Conservation (phyloP, 257 asterid species). For the Nicotiana knightiana region DNA sequence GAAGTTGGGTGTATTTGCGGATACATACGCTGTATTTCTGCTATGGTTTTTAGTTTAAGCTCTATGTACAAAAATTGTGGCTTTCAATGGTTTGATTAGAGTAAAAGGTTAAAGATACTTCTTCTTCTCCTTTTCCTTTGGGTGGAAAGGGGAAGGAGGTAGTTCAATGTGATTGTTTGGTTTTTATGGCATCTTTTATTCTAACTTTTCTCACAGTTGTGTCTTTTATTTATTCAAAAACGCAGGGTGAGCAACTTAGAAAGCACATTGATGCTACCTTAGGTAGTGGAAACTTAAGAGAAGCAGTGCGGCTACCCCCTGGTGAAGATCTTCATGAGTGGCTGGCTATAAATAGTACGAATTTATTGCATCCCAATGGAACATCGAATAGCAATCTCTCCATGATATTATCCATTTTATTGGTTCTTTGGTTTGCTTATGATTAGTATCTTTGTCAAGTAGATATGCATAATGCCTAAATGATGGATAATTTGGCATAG, state of each 20-base stretch:
- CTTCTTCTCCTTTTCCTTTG: no score
- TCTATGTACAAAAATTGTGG: neutral
- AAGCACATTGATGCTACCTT: conserved; percentile 84
- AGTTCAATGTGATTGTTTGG: no score
- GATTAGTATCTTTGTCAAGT: no score
- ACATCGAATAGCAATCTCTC: neutral
- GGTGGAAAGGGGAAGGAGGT: no score
- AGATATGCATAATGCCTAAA: neutral
- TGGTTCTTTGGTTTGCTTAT: no score
- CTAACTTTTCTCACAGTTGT: neutral
- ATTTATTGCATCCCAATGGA: neutral
- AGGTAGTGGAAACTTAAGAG: conserved; percentile 88
- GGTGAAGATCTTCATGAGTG: conserved; percentile 86
- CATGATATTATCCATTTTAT: neutral
- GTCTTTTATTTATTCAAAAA: neutral
- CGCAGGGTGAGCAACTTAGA: conserved; percentile 80
- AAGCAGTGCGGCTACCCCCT: conserved; percentile 86
- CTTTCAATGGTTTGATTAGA: neutral
- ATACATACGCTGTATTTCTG: neutral
- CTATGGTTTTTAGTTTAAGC: neutral
- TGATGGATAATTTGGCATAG: neutral
- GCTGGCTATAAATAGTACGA: conserved; percentile 82
- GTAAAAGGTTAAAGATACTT: no score
- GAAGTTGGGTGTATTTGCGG: neutral
- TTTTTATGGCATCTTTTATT: no score